Base-by-base conservation (phyloP, 768 basidiomycete genomes). In the Leucocoprinus leucothites region DNA sequence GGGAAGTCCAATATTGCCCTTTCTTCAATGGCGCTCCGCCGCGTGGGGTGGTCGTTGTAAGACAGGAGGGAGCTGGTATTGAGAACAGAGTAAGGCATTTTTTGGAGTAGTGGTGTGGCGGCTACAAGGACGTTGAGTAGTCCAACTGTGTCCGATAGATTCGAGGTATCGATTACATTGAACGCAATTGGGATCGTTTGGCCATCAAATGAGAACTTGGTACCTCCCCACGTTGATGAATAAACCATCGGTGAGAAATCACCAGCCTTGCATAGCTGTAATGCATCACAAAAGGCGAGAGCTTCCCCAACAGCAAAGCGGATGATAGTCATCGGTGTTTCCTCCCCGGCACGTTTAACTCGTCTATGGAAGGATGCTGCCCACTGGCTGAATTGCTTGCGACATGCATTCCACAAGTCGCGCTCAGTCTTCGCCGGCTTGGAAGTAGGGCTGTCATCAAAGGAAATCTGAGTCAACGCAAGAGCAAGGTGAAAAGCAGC, bases 91-190 rank as follows among this genome's bases (percentile, higher is more conserved):
- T 65, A 65, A 2, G 67, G 60, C 9, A 57, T 54, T 11, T 48
- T 42, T 13, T 65, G 64, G 4, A 80, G 65, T 3, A 82, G 60
- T 1, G 78, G 79, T 1, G 69, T 54, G 0, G 72, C 61, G 5
- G 66, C 65, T 24, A 72, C 51, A 5, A 82, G 60, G 36, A 80
- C 48, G 50, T 81, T 82, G 18, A 81, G 55, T 8, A 79, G 62
- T 0, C 78, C 80, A 13, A 76, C 22, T 57, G 77, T 74, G 58
- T 82, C 79, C 1, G 65, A 57, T 25, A 82, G 65, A 54, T 81
- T 80, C n/a, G 80, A 81, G 0, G 80, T 75, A 31, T 81, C 78
- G 36, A 82, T 75, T 47, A 78, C 68, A 55, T 74, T 67, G 59
- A 81, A 82, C 1, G 54, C 42, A 8, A 63, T 28, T 1, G 38